Evolutionary conservation across 768 basidiomycete species (phyloP).

Genomic region (Piloderma croceum): DNA sequence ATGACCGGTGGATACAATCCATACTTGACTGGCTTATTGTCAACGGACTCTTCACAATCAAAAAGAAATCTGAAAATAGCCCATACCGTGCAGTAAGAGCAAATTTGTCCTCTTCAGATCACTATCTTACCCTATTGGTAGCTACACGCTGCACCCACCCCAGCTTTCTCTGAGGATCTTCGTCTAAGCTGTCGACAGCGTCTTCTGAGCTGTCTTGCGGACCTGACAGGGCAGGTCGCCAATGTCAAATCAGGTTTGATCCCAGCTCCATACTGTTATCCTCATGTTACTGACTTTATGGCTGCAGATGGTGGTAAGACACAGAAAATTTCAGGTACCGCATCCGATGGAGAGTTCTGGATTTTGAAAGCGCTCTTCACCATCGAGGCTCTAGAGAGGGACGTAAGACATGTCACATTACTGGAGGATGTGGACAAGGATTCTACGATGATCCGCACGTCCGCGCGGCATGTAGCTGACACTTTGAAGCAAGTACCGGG

Average conservation of each 20-base stretch:
- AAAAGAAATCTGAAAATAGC: conserved; percentile 69
- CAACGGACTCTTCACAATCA: conserved; percentile 74
- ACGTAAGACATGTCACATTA: conserved; percentile 59
- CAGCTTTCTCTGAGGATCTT: conserved; percentile 69
- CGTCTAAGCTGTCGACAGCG: conserved; percentile 61
- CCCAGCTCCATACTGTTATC: background rate
- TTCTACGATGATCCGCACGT: conserved; percentile 38
- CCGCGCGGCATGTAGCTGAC: conserved; percentile 37
- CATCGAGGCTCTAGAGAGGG: conserved; percentile 52
- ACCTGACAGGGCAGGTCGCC: conserved; percentile 57
- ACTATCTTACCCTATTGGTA: conserved; percentile 22
- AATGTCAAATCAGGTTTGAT: conserved; percentile 47
- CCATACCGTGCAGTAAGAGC: conserved; percentile 50
- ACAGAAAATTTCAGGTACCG: conserved; percentile 51
- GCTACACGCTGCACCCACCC: conserved; percentile 59
- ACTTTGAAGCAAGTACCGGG: conserved; percentile 41
- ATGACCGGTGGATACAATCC: conserved; percentile 68
- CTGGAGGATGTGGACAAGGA: conserved; percentile 53
- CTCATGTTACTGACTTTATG: conserved; percentile 1
- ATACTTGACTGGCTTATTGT: conserved; percentile 79
- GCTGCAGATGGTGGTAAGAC: conserved; percentile 45
- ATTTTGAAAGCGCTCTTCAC: conserved; percentile 56
- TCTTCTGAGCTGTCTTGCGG: conserved; percentile 68
- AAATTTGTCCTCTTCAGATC: background rate
- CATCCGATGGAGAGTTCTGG: conserved; percentile 78